These are phyloP conservation scores for Trichosanthes cucumerina DNA, from an alignment of 306 rosid species.

Conservation along the genomic window DNA sequence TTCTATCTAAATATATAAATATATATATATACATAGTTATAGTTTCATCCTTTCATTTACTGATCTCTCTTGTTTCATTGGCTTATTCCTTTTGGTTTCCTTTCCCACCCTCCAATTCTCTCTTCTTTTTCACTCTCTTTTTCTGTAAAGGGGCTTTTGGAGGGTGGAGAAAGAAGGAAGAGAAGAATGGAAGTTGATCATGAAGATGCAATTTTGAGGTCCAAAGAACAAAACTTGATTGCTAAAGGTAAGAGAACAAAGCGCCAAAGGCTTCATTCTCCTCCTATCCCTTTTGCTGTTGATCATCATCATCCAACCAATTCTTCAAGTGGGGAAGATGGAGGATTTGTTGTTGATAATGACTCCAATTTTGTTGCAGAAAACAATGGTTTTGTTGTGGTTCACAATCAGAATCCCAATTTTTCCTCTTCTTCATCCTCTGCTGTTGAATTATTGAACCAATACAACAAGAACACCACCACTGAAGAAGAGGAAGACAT, in stretches of 20 bases:
- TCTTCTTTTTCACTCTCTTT: neutral
- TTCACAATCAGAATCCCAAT: neutral
- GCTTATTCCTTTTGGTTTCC: slow-evolving; percentile 18
- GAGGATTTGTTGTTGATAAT: neutral
- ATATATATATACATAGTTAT: neutral
- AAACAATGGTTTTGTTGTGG: neutral
- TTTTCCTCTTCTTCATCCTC: slow-evolving; percentile 32
- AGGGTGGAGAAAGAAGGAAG: slow-evolving; percentile 5
- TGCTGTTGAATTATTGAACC: slow-evolving; percentile 20
- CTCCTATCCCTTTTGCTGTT: slow-evolving; percentile 56
- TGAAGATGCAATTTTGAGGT: slow-evolving; percentile 28
- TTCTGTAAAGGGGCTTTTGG: neutral
- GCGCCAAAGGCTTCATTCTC: slow-evolving; percentile 91
- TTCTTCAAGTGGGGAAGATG: slow-evolving; percentile 2
- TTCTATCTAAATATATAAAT: neutral
- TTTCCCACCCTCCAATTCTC: slow-evolving; percentile 32
- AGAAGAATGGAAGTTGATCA: slow-evolving; percentile 37
- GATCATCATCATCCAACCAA: too few species aligned
- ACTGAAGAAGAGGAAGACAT: slow-evolving; percentile 74
- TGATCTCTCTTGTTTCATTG: slow-evolving; percentile 1
- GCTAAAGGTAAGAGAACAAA: slow-evolving; percentile 84
- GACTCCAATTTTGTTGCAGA: neutral
- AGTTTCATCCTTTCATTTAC: too few species aligned
- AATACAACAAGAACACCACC: neutral
- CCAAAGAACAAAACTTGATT: slow-evolving; percentile 32